Evolutionary conservation across 192 early-diverging fungal genomes (phyloP).

Genomic region (Coemansia sp.): DNA sequence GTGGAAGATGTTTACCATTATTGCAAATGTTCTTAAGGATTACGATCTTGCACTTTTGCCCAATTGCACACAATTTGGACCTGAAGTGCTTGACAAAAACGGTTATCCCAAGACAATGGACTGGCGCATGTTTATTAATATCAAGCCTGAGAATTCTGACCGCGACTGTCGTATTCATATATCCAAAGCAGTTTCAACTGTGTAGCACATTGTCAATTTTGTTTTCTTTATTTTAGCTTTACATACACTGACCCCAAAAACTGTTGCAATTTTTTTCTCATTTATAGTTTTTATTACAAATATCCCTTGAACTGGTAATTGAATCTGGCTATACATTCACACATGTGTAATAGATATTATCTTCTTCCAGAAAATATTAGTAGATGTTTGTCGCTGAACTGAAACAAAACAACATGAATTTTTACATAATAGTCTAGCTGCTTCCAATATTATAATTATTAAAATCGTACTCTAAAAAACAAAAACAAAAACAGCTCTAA

Average conservation of each 20-base stretch:
- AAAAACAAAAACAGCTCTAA: too few species aligned
- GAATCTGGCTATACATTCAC: too few species aligned
- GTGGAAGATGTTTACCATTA: slow-evolving; percentile 25
- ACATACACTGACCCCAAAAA: neutral
- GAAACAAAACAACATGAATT: too few species aligned
- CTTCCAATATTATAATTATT: too few species aligned
- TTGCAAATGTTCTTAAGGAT: slow-evolving; percentile 34
- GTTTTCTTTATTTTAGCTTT: neutral
- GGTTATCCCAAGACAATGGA: slow-evolving; percentile 31
- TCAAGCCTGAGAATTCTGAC: slow-evolving; percentile 20
- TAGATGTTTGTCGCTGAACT: too few species aligned
- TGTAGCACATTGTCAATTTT: neutral
- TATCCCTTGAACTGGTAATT: too few species aligned
- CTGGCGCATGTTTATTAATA: slow-evolving; percentile 21
- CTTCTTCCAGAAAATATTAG: too few species aligned
- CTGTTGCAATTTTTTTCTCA: too few species aligned
- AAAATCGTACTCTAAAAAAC: too few species aligned
- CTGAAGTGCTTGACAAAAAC: slow-evolving; percentile 22
- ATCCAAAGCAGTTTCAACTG: neutral
- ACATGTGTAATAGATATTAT: too few species aligned
- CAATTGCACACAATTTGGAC: slow-evolving; percentile 23
- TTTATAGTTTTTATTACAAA: too few species aligned
- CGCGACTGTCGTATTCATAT: slow-evolving; percentile 20
- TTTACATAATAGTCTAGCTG: too few species aligned
- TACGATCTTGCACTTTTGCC: slow-evolving; percentile 24